phyloP scores from a whole-genome alignment of 441 rosid species.

The Gossypium schwendimanii region DNA sequence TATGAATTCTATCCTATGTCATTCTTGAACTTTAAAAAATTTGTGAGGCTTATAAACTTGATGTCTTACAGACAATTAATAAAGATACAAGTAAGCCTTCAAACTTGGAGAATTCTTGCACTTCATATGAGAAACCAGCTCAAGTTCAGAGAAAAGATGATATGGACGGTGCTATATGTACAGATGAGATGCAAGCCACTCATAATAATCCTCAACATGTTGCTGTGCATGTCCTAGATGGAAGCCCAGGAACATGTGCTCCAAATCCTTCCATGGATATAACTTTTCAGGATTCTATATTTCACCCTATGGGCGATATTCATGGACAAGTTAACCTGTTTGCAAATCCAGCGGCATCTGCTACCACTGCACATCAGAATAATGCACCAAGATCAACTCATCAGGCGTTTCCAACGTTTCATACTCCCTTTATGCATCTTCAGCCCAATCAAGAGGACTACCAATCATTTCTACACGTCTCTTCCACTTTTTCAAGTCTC shows the following conservation, averaged over 20 bases:
- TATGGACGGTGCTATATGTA: slow-evolving; percentile 23
- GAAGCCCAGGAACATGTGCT: slow-evolving; percentile 38
- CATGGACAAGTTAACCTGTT: slow-evolving; percentile 34
- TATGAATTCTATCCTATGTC: slow-evolving; percentile 25
- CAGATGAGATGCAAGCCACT: slow-evolving; percentile 38
- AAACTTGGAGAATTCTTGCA: slow-evolving; percentile 32
- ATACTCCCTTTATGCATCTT: slow-evolving; percentile 38
- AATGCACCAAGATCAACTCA: slow-evolving; percentile 34
- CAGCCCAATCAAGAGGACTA: slow-evolving; percentile 58
- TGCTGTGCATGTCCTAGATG: slow-evolving; percentile 56
- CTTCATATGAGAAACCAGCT: slow-evolving; percentile 27
- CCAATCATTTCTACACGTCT: slow-evolving; percentile 57
- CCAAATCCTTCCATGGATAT: slow-evolving; percentile 39
- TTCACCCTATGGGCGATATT: slow-evolving; percentile 45
- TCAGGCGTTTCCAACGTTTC: slow-evolving; percentile 51
- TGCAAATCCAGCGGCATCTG: slow-evolving; percentile 53
- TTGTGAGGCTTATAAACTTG: slow-evolving; percentile 30
- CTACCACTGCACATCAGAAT: slow-evolving; percentile 39
- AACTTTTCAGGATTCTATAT: slow-evolving; percentile 44
- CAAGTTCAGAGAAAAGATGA: slow-evolving; percentile 30
- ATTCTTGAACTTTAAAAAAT: slow-evolving; percentile 27
- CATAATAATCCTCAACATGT: slow-evolving; percentile 68
- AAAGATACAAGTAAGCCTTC: slow-evolving; percentile 42
- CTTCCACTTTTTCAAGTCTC: slow-evolving; percentile 82
- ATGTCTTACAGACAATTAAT: slow-evolving; percentile 37